Percentiles rank a stretch among this genome's conserved stretches.
phyloP scores from a whole-genome alignment of 2,329 filamentous ascomycete species.

The Calonectria honghensis region DNA sequence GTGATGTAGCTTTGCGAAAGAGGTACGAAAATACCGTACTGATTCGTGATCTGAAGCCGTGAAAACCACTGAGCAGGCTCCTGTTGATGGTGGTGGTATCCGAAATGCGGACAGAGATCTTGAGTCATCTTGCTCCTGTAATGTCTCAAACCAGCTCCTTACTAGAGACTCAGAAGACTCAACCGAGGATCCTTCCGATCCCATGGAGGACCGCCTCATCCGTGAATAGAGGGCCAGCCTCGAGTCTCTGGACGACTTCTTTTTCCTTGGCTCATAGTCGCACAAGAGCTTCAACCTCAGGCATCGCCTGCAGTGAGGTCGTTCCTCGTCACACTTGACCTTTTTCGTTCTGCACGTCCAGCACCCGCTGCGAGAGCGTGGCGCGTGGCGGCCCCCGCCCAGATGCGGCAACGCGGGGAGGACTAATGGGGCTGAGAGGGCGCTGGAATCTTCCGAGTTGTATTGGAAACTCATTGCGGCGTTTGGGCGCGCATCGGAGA shows the following conservation, averaged over 20 bases:
- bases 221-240: not conserved
- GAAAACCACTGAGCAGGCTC: constrained; percentile 51
- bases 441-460: not conserved
- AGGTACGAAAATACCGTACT: constrained; percentile 60
- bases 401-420: not conserved
- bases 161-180: constrained; percentile 18
- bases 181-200: not conserved
- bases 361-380: constrained; percentile 50
- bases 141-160: constrained; percentile 11
- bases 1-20: constrained; percentile 59
- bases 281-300: constrained; percentile 53
- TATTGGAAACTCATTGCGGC: constrained; percentile 8
- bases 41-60: constrained; percentile 59
- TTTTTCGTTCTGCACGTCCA: constrained; percentile 58
- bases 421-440: not conserved
- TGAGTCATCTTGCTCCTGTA: constrained; percentile 20
- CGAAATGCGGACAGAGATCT: constrained; percentile 20
- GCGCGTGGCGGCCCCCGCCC: constrained; percentile 36
- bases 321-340: constrained; percentile 57
- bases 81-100: constrained; percentile 33
- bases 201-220: not conserved
- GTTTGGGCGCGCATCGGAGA: not conserved
- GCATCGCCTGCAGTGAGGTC: constrained; percentile 54
- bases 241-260: constrained; percentile 25
- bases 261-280: constrained; percentile 53